Percentiles rank a stretch among this genome's conserved stretches.
Evolutionary conservation across 148 eudicot species (phyloP).

Genomic region (Heliamphora exappendiculata): DNA sequence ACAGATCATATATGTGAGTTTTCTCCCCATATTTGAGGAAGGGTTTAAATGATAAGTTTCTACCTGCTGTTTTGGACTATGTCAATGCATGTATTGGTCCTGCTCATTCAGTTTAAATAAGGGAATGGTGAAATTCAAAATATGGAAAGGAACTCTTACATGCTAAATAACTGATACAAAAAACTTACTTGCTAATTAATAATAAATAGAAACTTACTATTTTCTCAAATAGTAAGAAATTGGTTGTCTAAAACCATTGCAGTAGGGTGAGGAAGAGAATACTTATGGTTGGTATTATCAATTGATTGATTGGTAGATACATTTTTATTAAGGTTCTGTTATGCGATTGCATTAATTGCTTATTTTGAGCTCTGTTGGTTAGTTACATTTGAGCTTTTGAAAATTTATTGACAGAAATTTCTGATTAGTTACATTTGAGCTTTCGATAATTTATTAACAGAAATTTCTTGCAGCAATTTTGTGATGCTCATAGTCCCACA

Average conservation of each 20-base stretch:
- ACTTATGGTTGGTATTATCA: not conserved
- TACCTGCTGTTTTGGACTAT: not conserved
- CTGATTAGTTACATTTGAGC: no score
- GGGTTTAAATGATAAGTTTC: not conserved
- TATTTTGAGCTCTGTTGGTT: no score
- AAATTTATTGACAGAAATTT: no score
- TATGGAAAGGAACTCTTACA: not conserved
- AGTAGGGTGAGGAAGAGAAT: not conserved
- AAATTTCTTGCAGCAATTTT: no score
- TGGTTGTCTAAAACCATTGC: not conserved
- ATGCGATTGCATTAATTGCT: not conserved
- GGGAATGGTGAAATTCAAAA: not conserved
- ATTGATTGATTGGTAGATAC: not conserved
- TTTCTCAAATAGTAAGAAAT: not conserved
- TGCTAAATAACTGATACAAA: no score
- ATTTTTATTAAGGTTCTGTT: not conserved
- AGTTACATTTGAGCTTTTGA: no score
- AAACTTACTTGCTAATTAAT: no score
- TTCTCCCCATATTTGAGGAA: not conserved
- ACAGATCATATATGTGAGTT: slow-evolving; percentile 91
- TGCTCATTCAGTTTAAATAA: not conserved
- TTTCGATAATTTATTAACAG: no score
- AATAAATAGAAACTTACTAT: no score
- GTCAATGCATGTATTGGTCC: no score
- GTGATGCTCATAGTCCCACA: no score